Evolutionary conservation across 163 green algal species (phyloP), one percentile per base, ranked within the genome.

Genomic region (Volvox carteri): DNA sequence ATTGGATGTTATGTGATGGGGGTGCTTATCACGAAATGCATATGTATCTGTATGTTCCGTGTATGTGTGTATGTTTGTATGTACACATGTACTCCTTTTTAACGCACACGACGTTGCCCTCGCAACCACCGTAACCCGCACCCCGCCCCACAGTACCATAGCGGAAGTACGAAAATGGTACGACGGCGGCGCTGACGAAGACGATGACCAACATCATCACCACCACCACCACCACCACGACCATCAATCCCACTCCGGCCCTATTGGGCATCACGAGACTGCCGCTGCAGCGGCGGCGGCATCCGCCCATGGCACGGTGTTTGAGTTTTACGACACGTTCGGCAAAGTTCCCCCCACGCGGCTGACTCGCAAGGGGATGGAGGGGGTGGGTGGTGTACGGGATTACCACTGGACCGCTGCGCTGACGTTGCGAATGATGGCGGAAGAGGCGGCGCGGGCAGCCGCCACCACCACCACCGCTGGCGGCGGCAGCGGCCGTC

Each of bases 331-430:
- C 44, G 79, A 86, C 60, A n/a, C 60, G 30, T 44, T 41, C 23
- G 79, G 79, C 42, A 1, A 50, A 9, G 41, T 86, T 39, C 33
- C 78, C 2, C 78, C 78, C 25, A 74, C 42, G 4, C 41, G 62
- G 16, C 79, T 86, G 62, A 19, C 42, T 21, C 79, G 79, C 79
- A 86, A 86, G 62, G 16, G 60, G n/a, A 1, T 67, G 30, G 19
- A 8, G 44, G 80, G 80, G 4, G 1, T 78, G 21, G 80, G 80
- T 21, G 80, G 80, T 11, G 80, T 87, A 19, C 65, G 80, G 2
- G 80, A 87, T 65, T 87, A 87, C 65, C 80, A 87, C 80, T 87
- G 80, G 80, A 87, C 80, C 1, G 80, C 80, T 18, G 65, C 80
- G 46, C 65, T 87, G 33, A 87, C 80, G 28, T 30, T 87, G 33